Conservation (phyloP, 2,329 filamentous ascomycete genomes). For the Penicillium sp. region DNA sequence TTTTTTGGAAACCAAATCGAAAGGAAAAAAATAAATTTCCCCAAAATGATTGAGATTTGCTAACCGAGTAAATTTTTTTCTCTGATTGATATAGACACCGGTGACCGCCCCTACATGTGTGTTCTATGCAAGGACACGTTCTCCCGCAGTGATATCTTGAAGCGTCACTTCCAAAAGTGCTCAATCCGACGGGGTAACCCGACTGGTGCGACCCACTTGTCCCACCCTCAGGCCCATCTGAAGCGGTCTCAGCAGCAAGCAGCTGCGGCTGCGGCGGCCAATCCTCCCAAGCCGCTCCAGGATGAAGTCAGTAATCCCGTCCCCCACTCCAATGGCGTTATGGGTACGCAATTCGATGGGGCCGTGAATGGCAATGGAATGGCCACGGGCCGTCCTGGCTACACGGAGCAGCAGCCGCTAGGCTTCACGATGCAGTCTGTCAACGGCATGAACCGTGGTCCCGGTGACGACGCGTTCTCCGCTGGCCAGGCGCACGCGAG, state of each 20-base stretch:
- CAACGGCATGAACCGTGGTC: conserved; percentile 45
- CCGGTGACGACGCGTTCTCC: conserved; percentile 36
- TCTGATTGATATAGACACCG: conserved; percentile 70
- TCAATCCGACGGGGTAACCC: conserved; percentile 95
- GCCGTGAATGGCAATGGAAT: conserved; percentile 45
- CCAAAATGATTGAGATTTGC: not conserved
- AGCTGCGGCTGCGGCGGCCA: conserved; percentile 38
- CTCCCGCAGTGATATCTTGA: conserved; percentile 94
- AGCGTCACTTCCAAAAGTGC: conserved; percentile 99
- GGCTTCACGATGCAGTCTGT: conserved; percentile 45
- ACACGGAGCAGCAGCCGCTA: conserved; percentile 45
- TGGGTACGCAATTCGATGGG: conserved; percentile 45
- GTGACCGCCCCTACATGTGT: conserved; percentile 97
- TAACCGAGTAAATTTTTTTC: conserved; percentile 28
- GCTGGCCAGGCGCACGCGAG: conserved; percentile 41
- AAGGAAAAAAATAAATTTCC: not conserved
- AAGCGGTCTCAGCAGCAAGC: conserved; percentile 61
- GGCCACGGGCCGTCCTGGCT: conserved; percentile 40
- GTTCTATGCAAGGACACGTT: conserved; percentile 97
- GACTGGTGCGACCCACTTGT: conserved; percentile 89
- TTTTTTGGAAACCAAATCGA: conserved; percentile 31
- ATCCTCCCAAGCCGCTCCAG: conserved; percentile 44
- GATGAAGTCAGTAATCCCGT: conserved; percentile 48
- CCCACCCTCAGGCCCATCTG: conserved; percentile 84
- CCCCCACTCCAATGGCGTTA: conserved; percentile 45